Base-by-base conservation (phyloP, 2,329 filamentous ascomycete species). In the Claviceps maximensis region DNA sequence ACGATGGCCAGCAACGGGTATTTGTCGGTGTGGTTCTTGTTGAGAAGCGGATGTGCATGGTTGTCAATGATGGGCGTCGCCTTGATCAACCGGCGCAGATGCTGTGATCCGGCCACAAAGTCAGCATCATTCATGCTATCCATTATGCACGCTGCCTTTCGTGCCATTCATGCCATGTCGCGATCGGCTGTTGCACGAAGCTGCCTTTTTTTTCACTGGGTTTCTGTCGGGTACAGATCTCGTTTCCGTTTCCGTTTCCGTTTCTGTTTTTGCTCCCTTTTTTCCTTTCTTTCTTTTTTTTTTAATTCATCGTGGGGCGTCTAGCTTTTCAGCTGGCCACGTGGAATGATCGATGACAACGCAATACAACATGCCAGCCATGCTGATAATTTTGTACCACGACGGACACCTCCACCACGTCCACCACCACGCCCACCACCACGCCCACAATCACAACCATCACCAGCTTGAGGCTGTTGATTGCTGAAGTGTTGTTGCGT, bases 41-140 rank as follows among this genome's bases (percentile, higher is more conserved):
- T 76, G 10, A 88, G 75, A 1, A 89, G 72, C 29, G 84, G 84
- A 58, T 87, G 84, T 2, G 82, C 83, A 62, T 88, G 84, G 59
- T 86, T 80, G 67, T 89, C 85, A 64, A 89, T 82, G 59, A 87
- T 79, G 3, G 84, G 84, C 23, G 75, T 80, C 21, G 62, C 70
- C 29, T 71, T 65, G 53, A 83, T 78, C 51, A 70, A 72, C 10
- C 51, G 59, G 23, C 58, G 57, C 25, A 67, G 59, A 3, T 62
- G 60, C 53, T 64, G 59, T 19, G 54, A 52, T 46, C 23, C 51
- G 15, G 31, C 44, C n/a, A 15, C 33, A 38, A 55, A 53, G 44
- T 36, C 47, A 17, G 33, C 47, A 17, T 19, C 27, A 33, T 44
- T 19, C 49, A 44, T 50, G 40, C 5, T 4, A 31, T 31, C 29